Base-by-base conservation (phyloP, 208 protist genomes). In the Naegleria lovaniensis region DNA sequence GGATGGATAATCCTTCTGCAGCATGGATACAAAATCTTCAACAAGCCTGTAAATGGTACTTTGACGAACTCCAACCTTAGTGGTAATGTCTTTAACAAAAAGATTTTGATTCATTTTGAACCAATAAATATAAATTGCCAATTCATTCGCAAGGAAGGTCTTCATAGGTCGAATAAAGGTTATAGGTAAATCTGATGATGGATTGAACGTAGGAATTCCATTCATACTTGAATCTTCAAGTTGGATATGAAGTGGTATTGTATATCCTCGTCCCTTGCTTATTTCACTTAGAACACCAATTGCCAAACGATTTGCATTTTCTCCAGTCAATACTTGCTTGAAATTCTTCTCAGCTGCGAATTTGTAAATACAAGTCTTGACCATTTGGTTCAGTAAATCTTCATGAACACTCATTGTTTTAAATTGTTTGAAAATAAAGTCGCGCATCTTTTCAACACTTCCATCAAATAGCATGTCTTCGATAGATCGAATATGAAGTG, bases 341-440 rank as follows among this genome's bases (percentile, higher is more conserved):
- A 85, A 85, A 29, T 85, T 85, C 11, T 43, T 43, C 41, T 85
- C 83, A 38, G 11, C 16, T 85, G 83, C 83, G 48, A 85, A 85
- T 48, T 85, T 85, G n/a, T 38, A 48, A 85, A 85, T 85, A 43
- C 39, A 39, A 33, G 29, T 85, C n/a, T 85, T 40, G 15, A 85
- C 38, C 15, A 85, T 25, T 85, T 85, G 83, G 7, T 39, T 40
- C 11, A 85, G 7, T 5, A 48, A 39, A 85, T 85, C 83, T 48
- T 85, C 83, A 38, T 48, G 33, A 38, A 48, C 83, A 48, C 83
- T 85, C 16, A 43, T 40, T 4, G 33, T 40, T 29, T 40, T 85
- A 43, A 85, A 85, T 48, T 40, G 15, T 40, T 43, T 85, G 15
- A 85, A 85, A 43, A 51, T 79, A 33, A 79, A 85, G 48, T 85